A percentile compares a stretch with the other conserved stretches of the same genome.
phyloP scores from a whole-genome alignment of 148 eudicot genomes.

The Limonium bicolor region DNA sequence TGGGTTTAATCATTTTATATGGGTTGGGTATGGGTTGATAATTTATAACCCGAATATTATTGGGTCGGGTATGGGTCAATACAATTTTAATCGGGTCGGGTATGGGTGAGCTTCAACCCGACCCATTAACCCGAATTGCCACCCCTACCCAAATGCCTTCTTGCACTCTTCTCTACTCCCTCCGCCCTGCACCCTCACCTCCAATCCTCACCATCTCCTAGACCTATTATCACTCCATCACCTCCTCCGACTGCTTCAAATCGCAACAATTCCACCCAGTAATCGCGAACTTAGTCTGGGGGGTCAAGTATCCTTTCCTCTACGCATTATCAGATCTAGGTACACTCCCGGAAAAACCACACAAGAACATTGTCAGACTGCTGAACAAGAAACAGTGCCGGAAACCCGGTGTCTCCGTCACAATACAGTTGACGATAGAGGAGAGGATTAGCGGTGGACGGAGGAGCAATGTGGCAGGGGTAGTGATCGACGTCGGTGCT shows the following conservation, averaged over 20 bases:
- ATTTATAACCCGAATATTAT: no score
- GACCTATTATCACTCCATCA: slow-evolving; percentile 1
- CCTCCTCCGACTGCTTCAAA: slow-evolving; percentile 50
- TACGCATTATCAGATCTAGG: slow-evolving; percentile 68
- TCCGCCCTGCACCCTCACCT: slow-evolving; percentile 23
- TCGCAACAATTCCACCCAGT: slow-evolving; percentile 69
- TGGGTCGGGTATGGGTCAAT: no score
- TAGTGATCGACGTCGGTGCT: slow-evolving; percentile 78
- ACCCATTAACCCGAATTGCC: no score
- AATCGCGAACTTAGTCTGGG: slow-evolving; percentile 59
- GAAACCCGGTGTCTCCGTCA: slow-evolving; percentile 55
- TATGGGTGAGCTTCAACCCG: no score
- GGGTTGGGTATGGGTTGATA: no score
- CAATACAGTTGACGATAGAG: slow-evolving; percentile 50
- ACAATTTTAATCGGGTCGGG: no score
- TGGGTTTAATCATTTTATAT: no score
- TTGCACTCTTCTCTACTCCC: slow-evolving; percentile 30
- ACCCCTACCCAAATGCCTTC: slow-evolving; percentile 22
- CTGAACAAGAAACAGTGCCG: slow-evolving; percentile 60
- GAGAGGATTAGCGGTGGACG: slow-evolving; percentile 24
- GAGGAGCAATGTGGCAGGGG: slow-evolving; percentile 39
- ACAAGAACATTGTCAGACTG: slow-evolving; percentile 56
- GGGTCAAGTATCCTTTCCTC: slow-evolving; percentile 54
- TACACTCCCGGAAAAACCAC: slow-evolving; percentile 61
- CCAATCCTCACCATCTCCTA: slow-evolving; percentile 14